Base-by-base conservation (phyloP, 2,329 filamentous ascomycete species). In the Aulographum hederae region DNA sequence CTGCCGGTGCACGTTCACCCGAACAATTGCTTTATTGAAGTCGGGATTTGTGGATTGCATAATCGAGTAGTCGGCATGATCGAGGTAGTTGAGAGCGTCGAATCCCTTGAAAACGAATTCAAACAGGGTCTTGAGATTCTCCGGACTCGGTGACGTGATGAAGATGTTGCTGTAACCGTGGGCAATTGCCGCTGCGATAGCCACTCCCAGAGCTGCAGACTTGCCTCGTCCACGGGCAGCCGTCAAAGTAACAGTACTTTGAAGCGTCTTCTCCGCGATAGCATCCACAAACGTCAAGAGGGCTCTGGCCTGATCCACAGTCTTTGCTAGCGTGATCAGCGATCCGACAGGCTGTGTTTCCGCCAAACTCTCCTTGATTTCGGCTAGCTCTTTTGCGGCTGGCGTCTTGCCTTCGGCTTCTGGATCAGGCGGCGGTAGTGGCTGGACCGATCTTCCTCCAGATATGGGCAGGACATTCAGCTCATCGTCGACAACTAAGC, bases 91-190 rank as follows among this genome's bases (percentile, higher is more conserved):
- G 18, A 98, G 65, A 8, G 85, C 80, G 51, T 98, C 89, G 45
- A 98, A 98, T 0, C 85, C 89, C 53, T 94, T 95, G 65, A 98
- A 94, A 13, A 98, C 71, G 46, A 98, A 98, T 46, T 98, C 85
- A 50, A 98, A 98, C 5, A 98, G 64, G 0, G 89, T 98, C 60
- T 95, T 98, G 65, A 98, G 65, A 57, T 98, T 98, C 57, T 98
- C 91, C 1, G 89, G 89, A 38, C 82, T 94, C 0, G 86, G 86
- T 1, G 86, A 95, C 2, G 89, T 98, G 50, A 98, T 93, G 57
- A 98, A 98, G 46, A 98, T 93, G 53, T 98, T 98, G 61, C 84
- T 93, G 57, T 98, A 98, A 17, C 89, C 89, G 49, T 95, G 80
- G 1, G 89, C 86, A 28, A 98, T 70, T 2, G 91, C 91, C 3